phyloP scores from a whole-genome alignment of 2,329 filamentous ascomycete genomes.

The Claviceps capensis region DNA sequence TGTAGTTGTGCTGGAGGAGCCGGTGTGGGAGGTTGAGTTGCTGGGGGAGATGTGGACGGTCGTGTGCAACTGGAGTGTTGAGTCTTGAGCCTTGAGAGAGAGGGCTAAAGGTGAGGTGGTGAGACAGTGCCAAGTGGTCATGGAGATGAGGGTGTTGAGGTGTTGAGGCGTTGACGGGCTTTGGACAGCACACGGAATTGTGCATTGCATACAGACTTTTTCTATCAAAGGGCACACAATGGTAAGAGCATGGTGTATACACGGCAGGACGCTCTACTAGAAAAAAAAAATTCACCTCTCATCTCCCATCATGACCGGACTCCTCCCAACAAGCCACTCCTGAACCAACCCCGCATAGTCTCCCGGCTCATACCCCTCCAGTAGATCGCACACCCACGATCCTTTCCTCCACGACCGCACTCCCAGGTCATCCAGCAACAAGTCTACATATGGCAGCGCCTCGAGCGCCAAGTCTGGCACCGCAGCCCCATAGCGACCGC shows the following conservation, averaged over 20 bases:
- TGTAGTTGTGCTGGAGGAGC: constrained; percentile 20
- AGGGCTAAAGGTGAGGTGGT: too few relatives aligned
- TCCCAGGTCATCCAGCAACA: constrained; percentile 52
- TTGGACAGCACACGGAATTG: too few relatives aligned
- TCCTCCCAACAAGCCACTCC: background rate
- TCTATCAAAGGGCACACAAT: too few relatives aligned
- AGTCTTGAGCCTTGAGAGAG: background rate
- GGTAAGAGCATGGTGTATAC: too few relatives aligned
- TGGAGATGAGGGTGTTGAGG: too few relatives aligned
- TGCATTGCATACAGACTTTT: too few relatives aligned
- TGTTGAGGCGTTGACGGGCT: too few relatives aligned
- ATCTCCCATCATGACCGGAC: too few relatives aligned
- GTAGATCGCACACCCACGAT: constrained; percentile 7
- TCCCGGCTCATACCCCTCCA: constrained; percentile 7
- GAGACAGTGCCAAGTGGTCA: too few relatives aligned
- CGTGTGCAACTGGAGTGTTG: constrained; percentile 22
- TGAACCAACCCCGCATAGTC: constrained; percentile 1
- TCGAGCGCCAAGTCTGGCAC: constrained; percentile 64
- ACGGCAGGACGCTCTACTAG: too few relatives aligned
- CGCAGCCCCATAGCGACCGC: constrained; percentile 42
- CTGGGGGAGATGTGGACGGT: constrained; percentile 23
- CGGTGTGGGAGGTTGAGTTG: constrained; percentile 25
- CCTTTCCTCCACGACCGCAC: constrained; percentile 24
- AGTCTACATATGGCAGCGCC: constrained; percentile 23
- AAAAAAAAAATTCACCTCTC: too few relatives aligned